Percentiles rank a stretch among this genome's conserved stretches.
phyloP scores from a whole-genome alignment of 2,329 filamentous ascomycete genomes.

The Alternaria brassicicola region DNA sequence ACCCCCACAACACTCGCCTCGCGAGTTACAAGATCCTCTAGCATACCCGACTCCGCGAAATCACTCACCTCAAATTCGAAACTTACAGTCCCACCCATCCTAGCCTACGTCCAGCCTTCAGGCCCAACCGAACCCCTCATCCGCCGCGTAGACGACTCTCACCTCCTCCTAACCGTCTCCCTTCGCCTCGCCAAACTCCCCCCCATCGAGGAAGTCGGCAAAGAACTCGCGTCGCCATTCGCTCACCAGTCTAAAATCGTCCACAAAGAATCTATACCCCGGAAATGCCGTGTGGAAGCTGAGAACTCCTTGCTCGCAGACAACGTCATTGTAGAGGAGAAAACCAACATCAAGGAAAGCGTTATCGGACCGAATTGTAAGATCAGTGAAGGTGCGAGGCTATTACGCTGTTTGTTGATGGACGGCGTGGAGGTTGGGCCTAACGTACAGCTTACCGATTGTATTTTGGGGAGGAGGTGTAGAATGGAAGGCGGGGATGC shows the following conservation, averaged over 20 bases:
- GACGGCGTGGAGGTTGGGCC: conserved; percentile 86
- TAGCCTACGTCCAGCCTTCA: conserved; percentile 80
- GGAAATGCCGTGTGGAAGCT: conserved; percentile 79
- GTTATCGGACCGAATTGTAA: conserved; percentile 88
- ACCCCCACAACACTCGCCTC: conserved; percentile 41
- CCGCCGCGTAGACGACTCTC: conserved; percentile 85
- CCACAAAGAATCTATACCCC: conserved; percentile 80
- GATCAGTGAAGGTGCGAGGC: conserved; percentile 82
- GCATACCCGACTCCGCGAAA: conserved; percentile 35
- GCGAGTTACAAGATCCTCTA: conserved; percentile 41
- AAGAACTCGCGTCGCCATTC: conserved; percentile 65
- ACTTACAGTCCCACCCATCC: conserved; percentile 70
- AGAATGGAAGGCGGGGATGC: conserved; percentile 79
- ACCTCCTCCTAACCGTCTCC: conserved; percentile 79
- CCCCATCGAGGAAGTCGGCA: conserved; percentile 68
- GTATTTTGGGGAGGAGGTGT: conserved; percentile 80
- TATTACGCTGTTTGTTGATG: conserved; percentile 91
- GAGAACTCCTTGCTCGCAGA: conserved; percentile 83
- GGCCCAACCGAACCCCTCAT: conserved; percentile 68
- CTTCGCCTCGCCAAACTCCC: conserved; percentile 84
- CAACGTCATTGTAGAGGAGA: conserved; percentile 88
- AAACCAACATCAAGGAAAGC: conserved; percentile 88
- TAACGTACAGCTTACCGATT: conserved; percentile 83
- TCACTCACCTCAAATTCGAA: conserved; percentile 39
- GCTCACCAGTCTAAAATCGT: conserved; percentile 81